A percentile compares a stretch with the other conserved stretches of the same genome.
Conservation (phyloP, 2,329 filamentous ascomycete genomes). For the Xylaria multiplex region DNA sequence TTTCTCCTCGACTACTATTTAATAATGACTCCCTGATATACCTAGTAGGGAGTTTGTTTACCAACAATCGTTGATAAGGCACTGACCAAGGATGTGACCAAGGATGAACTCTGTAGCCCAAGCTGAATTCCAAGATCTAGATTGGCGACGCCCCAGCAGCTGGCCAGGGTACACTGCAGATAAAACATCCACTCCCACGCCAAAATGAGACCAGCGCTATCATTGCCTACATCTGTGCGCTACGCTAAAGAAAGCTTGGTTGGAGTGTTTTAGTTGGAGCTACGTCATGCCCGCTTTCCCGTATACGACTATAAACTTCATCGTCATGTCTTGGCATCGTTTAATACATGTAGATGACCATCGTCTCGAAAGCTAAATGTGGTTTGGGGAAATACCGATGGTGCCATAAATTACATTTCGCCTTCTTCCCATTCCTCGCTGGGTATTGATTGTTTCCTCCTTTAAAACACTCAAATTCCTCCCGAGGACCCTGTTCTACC, state of each 20-base stretch:
- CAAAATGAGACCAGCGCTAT: neutral
- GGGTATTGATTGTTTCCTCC: neutral
- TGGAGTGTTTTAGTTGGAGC: slow-evolving; percentile 9
- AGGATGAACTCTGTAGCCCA: too few species aligned
- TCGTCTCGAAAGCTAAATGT: slow-evolving; percentile 7
- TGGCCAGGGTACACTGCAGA: slow-evolving; percentile 1
- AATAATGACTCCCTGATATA: too few species aligned
- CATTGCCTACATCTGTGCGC: neutral
- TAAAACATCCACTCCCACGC: neutral
- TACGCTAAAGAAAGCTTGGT: slow-evolving; percentile 24
- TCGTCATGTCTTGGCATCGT: slow-evolving; percentile 14
- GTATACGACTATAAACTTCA: neutral
- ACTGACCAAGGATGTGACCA: too few species aligned
- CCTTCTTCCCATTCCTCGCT: neutral
- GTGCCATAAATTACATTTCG: neutral
- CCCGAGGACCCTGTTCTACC: neutral
- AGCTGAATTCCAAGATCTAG: too few species aligned
- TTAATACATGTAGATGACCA: slow-evolving; percentile 3
- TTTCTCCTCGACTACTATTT: neutral
- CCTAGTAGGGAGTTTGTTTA: neutral
- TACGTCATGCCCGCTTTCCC: slow-evolving; percentile 19
- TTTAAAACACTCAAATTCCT: slow-evolving; percentile 6
- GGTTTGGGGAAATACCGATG: slow-evolving; percentile 22
- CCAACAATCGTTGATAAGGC: neutral
- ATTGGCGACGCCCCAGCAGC: neutral